Evolutionary conservation across 208 protist genomes (phyloP), one percentile per base, ranked within the genome.

Genomic region (Sergeia podlipaevii): DNA sequence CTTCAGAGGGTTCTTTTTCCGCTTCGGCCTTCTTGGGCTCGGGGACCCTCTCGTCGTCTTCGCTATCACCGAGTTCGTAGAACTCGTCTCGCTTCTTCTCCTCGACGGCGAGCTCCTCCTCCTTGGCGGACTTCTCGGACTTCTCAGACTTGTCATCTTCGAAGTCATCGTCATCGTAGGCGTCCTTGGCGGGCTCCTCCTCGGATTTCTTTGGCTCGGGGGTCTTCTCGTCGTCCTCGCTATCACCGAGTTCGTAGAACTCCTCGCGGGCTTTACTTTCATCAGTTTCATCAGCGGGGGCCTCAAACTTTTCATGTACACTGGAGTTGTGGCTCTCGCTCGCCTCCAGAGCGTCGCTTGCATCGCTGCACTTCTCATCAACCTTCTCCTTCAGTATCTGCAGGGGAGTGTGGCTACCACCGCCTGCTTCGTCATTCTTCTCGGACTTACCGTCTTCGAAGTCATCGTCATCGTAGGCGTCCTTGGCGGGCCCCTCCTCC

Each of bases 361-460:
- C 42, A 47, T 10, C 42, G 17, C 23, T 18, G 17, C 10, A 20
- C 7, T 47, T 20, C 10, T 47, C 42, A 10, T 47, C 42, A 38
- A 15, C 34, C 10, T 38, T 17, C 4, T 41, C 28, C 20, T 60
- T 36, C 21, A n/a, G 13, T 11, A 13, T 46, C 21, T 11, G 10
- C 42, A 24, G 15, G 15, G 7, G 36, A 46, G 42, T 17, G 21
- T 44, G 37, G 26, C 32, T 20, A 29, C 28, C 41, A n/a, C 5
- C 23, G 21, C 28, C 13, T n/a, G 10, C 5, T 29, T 5, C 8
- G 5, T 24, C 21, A 29, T 46, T 7, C 5, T 46, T 13, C 28
- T 46, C 21, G 10, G 49, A 55, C 37, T 63, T 33, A 0, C 68
- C 66, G 13, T 62, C 65, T 18, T 74, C 58, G 34, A 71, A 70